phyloP scores from a whole-genome alignment of 164 flowering plant species.

The Taxillus chinensis region DNA sequence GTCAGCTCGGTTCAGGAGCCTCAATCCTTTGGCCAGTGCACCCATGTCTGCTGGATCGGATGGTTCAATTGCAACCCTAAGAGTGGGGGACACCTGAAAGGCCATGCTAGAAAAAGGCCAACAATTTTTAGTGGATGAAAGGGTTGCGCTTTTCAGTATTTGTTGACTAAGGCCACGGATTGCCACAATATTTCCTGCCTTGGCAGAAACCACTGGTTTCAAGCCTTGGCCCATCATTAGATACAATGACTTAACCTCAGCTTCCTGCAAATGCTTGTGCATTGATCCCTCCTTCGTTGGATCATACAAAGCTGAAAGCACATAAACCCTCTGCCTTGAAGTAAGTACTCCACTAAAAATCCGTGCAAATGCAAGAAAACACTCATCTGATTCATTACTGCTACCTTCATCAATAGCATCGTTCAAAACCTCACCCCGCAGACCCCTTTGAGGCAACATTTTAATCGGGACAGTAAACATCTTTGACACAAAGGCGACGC shows the following conservation, averaged over 20 bases:
- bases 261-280: slow-evolving; percentile 81
- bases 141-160: slow-evolving; percentile 81
- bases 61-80: slow-evolving; percentile 83
- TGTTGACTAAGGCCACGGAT: slow-evolving; percentile 82
- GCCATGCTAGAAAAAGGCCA: slow-evolving; percentile 97
- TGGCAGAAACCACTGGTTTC: slow-evolving; percentile 52
- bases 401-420: slow-evolving; percentile 35
- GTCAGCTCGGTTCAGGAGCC: slow-evolving; percentile 82
- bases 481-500: slow-evolving; percentile 86
- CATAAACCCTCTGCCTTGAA: slow-evolving; percentile 60
- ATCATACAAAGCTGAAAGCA: slow-evolving; percentile 84
- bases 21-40: slow-evolving; percentile 64
- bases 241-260: slow-evolving; percentile 62
- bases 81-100: slow-evolving; percentile 80
- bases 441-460: slow-evolving; percentile 57
- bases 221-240: slow-evolving; percentile 95
- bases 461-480: slow-evolving; percentile 88
- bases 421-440: slow-evolving; percentile 39
- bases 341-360: slow-evolving; percentile 74
- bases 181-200: slow-evolving; percentile 81
- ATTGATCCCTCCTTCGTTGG: slow-evolving; percentile 51
- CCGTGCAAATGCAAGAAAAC: slow-evolving; percentile 90
- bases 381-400: slow-evolving; percentile 61
- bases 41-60: slow-evolving; percentile 80
- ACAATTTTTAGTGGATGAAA: slow-evolving; percentile 67